Base-by-base conservation (phyloP, 2,329 filamentous ascomycete genomes). In the Lecanicillium sp. region DNA sequence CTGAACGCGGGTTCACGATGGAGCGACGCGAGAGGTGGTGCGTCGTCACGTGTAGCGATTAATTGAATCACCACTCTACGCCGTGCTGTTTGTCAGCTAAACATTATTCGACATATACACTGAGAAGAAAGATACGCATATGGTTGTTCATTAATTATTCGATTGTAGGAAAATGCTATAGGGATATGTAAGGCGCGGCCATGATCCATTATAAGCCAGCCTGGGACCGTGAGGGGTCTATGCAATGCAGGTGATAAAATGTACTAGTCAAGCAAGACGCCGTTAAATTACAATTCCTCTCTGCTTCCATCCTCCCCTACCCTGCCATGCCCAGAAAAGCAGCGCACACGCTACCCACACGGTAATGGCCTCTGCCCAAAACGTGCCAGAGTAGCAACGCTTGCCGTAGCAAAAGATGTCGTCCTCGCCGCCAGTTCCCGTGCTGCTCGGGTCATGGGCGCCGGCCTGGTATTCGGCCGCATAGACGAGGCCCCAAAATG, bases 401-500 rank as follows among this genome's bases (percentile, higher is more conserved):
- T 70, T 77, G 2, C 92, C 92, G 56, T 87, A 86, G 57, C 90
- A 97, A 48, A 94, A 74, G 2, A 73, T 64, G 44, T 75, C 69
- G 8, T 68, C 65, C 1, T 65, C 53, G 3, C 49, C 56, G 14
- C 47, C 56, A 3, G 49, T 33, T 3, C 40, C 47, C 59, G 41
- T 45, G 53, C 56, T 13, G 63, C 61, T 17, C 13, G 33, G 29
- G 5, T 61, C 58, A 34, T 62, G 63, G 0, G 81, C 80, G 2
- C 76, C 83, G 31, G 70, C 71, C 59, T 92, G 81, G 53, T 94
- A 94, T 3, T 87, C 79, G 1, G 71, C 75, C 5, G 84, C 87
- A 58, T 97, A 98, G n/a, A 96, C 67, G 1, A 92, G 60, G 0
- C 89, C 87, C 88, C 90, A 98, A 22, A 95, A 72, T 0, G 87